Conservation (phyloP, 2,329 filamentous ascomycete species). For the Raffaelea arxii region DNA sequence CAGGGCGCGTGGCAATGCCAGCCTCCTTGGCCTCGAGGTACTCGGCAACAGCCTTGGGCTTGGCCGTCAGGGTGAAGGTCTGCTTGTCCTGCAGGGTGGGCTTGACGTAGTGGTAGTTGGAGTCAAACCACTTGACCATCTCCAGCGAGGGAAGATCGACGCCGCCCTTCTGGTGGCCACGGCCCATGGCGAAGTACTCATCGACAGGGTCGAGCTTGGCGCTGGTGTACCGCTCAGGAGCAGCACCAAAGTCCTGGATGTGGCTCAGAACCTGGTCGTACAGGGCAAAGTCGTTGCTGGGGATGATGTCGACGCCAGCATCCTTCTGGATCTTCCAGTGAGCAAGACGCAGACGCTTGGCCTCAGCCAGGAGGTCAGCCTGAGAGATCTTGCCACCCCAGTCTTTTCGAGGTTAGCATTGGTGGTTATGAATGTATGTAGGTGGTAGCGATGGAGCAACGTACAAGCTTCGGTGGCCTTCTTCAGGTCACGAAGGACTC, state of each 20-base stretch:
- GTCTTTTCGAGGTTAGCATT: conserved; percentile 25
- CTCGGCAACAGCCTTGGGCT: conserved; percentile 88
- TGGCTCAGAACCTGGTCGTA: conserved; percentile 97
- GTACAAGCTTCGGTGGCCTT: conserved; percentile 94
- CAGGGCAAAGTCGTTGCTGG: conserved; percentile 98
- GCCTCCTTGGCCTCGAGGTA: conserved; percentile 98
- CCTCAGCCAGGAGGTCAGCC: conserved; percentile 83
- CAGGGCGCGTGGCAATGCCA: conserved; percentile 84
- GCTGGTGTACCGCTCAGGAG: conserved; percentile 88
- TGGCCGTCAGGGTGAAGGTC: conserved; percentile 78
- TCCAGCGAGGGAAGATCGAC: conserved; percentile 90
- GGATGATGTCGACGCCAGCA: conserved; percentile 93
- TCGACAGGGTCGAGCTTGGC: conserved; percentile 81
- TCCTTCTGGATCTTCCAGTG: conserved; percentile 99
- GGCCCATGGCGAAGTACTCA: conserved; percentile 99
- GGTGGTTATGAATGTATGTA: background rate
- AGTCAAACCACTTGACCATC: conserved; percentile 99
- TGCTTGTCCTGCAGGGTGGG: conserved; percentile 95
- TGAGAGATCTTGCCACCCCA: conserved; percentile 94
- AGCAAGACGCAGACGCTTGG: conserved; percentile 88
- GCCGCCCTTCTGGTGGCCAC: conserved; percentile 91
- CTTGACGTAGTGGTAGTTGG: conserved; percentile 99
- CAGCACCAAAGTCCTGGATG: conserved; percentile 93
- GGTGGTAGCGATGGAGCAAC: conserved; percentile 16
- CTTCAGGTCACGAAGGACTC: conserved; percentile 97